Percentiles rank a stretch among this genome's conserved stretches.
These are phyloP conservation scores for Magnolia officinalis DNA, from an alignment of 164 flowering plant species.

Conservation along the genomic window DNA sequence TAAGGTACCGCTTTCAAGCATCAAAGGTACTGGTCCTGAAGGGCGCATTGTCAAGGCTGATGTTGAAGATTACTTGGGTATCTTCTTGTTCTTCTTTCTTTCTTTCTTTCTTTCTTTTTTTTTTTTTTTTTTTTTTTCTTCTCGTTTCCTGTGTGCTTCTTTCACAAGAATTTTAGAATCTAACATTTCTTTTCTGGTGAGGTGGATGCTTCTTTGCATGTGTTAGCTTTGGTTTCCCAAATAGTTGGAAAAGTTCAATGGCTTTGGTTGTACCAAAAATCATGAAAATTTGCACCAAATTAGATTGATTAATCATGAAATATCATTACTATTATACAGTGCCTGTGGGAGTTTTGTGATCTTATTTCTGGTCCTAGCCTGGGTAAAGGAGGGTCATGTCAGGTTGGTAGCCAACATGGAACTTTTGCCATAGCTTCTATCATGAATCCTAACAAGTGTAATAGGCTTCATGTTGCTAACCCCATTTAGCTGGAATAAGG, in stretches of 20 bases:
- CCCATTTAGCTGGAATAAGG: not conserved
- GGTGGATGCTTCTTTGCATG: not conserved
- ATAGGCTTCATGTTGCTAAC: not conserved
- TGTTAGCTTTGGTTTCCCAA: not conserved
- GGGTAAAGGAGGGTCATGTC: too few relatives aligned
- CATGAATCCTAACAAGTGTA: not conserved
- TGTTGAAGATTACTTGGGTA: constrained; percentile 94
- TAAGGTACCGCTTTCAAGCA: constrained; percentile 74
- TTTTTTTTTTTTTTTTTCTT: not conserved
- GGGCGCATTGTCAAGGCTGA: constrained; percentile 95
- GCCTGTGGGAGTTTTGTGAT: too few relatives aligned
- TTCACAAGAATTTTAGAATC: not conserved
- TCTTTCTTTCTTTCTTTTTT: not conserved
- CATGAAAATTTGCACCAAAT: too few relatives aligned
- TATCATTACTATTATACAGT: too few relatives aligned
- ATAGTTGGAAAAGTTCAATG: not conserved
- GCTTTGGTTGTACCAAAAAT: too few relatives aligned
- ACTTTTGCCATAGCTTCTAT: too few relatives aligned
- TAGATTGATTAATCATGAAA: too few relatives aligned
- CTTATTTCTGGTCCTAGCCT: too few relatives aligned
- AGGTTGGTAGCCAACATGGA: too few relatives aligned
- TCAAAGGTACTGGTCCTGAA: constrained; percentile 94
- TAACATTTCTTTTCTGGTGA: not conserved
- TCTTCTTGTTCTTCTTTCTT: not conserved
- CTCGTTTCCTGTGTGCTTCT: not conserved